phyloP scores from a whole-genome alignment of 164 flowering plant species.

The Aristolochia californica region DNA sequence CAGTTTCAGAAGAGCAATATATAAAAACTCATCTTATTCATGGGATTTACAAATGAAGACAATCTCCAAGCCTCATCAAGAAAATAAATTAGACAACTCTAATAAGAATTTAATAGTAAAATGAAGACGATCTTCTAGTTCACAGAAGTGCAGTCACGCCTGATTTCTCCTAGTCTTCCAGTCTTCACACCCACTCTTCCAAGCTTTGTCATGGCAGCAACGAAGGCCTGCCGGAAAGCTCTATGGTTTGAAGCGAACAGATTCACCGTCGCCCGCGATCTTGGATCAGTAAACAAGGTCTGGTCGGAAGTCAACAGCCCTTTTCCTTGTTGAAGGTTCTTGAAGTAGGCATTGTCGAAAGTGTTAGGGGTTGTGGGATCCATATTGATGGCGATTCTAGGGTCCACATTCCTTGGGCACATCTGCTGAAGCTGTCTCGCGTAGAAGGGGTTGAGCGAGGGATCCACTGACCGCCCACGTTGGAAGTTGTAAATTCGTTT shows the following conservation, averaged over 20 bases:
- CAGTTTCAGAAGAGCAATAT: too few relatives aligned
- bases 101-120: background rate
- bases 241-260: conserved; percentile 23
- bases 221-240: conserved; percentile 26
- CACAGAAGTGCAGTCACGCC: conserved; percentile 23
- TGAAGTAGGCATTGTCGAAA: conserved; percentile 24
- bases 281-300: conserved; percentile 22
- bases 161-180: conserved; percentile 32
- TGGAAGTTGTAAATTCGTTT: conserved; percentile 28
- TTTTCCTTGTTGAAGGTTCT: conserved; percentile 23
- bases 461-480: conserved; percentile 18
- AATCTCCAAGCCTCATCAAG: too few relatives aligned
- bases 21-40: too few relatives aligned
- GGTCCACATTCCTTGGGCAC: conserved; percentile 40
- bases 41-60: too few relatives aligned
- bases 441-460: conserved; percentile 24
- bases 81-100: too few relatives aligned
- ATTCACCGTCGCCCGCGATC: conserved; percentile 21
- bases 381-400: conserved; percentile 30
- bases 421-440: conserved; percentile 21
- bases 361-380: conserved; percentile 27
- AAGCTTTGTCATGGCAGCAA: conserved; percentile 35
- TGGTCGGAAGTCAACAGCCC: conserved; percentile 31
- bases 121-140: conserved; percentile 2
- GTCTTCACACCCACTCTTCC: conserved; percentile 39